These are phyloP conservation scores for Aphanocladium album DNA, from an alignment of 2,329 filamentous ascomycete genomes.

Conservation along the genomic window DNA sequence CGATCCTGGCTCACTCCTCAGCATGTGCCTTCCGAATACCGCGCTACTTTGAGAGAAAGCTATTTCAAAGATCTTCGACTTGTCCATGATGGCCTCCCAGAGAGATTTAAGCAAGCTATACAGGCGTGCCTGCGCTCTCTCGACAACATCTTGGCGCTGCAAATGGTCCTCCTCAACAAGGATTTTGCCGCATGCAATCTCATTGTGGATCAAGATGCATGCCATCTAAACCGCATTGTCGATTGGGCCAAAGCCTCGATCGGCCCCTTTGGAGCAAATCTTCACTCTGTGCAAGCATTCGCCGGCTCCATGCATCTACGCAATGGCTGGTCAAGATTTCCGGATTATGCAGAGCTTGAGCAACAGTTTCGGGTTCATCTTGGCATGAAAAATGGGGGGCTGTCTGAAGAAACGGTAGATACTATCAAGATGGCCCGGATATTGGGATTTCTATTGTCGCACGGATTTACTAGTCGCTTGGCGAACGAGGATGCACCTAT, in stretches of 20 bases:
- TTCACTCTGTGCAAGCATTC: constrained; percentile 30
- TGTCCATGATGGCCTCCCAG: neutral
- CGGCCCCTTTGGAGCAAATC: constrained; percentile 35
- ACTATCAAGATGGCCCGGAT: constrained; percentile 28
- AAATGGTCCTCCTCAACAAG: constrained; percentile 34
- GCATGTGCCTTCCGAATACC: neutral
- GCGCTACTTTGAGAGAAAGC: neutral
- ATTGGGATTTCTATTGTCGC: constrained; percentile 28
- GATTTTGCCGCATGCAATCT: constrained; percentile 36
- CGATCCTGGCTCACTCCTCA: neutral
- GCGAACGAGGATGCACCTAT: constrained; percentile 28
- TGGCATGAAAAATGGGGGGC: constrained; percentile 22
- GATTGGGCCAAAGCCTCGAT: constrained; percentile 38
- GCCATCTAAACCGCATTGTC: constrained; percentile 34
- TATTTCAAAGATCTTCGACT: neutral
- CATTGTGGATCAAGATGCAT: constrained; percentile 32
- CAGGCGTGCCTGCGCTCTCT: neutral
- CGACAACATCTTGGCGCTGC: constrained; percentile 10
- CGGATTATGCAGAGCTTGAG: constrained; percentile 27
- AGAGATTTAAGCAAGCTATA: neutral
- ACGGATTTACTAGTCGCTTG: constrained; percentile 35
- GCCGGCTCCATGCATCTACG: constrained; percentile 30
- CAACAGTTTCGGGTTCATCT: constrained; percentile 31
- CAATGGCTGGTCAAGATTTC: constrained; percentile 29
- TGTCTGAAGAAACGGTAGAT: constrained; percentile 22